Percentiles rank a stretch among this genome's conserved stretches.
Conservation (phyloP, 2,329 filamentous ascomycete species). For the Pseudocercospora fijiensis region DNA sequence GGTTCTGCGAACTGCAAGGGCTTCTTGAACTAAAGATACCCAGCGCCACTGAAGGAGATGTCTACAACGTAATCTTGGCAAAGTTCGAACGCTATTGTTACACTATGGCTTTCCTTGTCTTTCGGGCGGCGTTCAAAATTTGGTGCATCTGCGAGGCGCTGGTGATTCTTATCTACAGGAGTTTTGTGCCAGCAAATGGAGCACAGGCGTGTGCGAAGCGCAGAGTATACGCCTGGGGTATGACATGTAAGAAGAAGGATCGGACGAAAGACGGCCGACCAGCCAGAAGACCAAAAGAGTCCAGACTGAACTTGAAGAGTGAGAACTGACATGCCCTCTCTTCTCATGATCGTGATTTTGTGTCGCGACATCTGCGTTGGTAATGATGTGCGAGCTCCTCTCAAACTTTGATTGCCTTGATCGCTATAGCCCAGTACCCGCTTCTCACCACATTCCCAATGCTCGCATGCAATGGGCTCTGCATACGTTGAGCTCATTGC, state of each 20-base stretch:
- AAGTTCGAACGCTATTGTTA: not conserved
- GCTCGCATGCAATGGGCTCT: not conserved
- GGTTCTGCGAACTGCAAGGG: slow-evolving; percentile 96
- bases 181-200: not conserved
- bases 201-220: not conserved
- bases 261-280: not conserved
- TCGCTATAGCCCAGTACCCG: not conserved
- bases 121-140: not conserved
- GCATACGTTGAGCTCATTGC: not conserved
- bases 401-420: not conserved
- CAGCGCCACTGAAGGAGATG: not conserved
- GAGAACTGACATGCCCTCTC: not conserved
- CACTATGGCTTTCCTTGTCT: not conserved
- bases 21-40: slow-evolving; percentile 76
- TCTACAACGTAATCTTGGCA: not conserved
- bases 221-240: not conserved
- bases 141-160: slow-evolving; percentile 2
- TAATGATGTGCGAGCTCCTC: slow-evolving; percentile 4
- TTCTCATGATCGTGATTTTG: not conserved
- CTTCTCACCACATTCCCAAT: not conserved
- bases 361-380: not conserved
- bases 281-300: not conserved
- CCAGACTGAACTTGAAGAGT: not conserved
- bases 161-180: not conserved
- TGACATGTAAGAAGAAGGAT: not conserved